A percentile compares a stretch with the other conserved stretches of the same genome.
These are phyloP conservation scores for Globisporangium carolinianum DNA, from an alignment of 352 stramenopile genomes.

Conservation along the genomic window DNA sequence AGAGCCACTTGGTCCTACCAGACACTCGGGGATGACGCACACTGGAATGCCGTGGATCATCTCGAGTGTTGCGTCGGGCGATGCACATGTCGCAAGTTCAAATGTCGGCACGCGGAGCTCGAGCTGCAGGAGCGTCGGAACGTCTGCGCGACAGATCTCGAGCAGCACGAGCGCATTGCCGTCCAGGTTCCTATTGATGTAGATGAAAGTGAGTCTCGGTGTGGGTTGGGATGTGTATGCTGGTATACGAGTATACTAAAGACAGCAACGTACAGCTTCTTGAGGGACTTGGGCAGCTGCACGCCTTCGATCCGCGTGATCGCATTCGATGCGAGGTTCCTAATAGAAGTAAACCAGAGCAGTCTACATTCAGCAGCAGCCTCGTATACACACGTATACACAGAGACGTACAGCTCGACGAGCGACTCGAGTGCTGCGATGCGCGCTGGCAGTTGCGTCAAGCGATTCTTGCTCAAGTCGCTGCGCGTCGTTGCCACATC, in stretches of 20 bases:
- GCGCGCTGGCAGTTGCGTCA: constrained; percentile 36
- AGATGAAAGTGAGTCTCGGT: too few relatives aligned
- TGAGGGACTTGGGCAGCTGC: constrained; percentile 44
- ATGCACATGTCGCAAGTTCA: constrained; percentile 16
- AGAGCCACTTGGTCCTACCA: too few relatives aligned
- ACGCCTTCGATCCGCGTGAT: constrained; percentile 42
- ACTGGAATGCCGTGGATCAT: constrained; percentile 4
- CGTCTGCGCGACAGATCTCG: constrained; percentile 38
- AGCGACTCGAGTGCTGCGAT: constrained; percentile 42
- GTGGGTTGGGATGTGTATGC: too few relatives aligned
- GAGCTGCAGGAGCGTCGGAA: constrained; percentile 30
- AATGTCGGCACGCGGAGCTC: constrained; percentile 8
- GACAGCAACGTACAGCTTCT: constrained; percentile 19
- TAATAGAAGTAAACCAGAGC: constrained; percentile 10
- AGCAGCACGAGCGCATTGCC: constrained; percentile 41
- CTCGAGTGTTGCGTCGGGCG: background rate
- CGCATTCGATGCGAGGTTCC: constrained; percentile 50
- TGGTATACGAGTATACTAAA: too few relatives aligned
- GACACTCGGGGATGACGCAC: constrained; percentile 9
- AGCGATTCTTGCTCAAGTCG: constrained; percentile 49
- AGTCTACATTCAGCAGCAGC: background rate
- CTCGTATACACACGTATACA: background rate
- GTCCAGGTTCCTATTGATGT: constrained; percentile 16
- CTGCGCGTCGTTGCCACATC: constrained; percentile 12
- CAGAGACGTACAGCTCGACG: constrained; percentile 36